Evolutionary conservation across 169 alveolate species (phyloP), one percentile per base, ranked within the genome.

Genomic region (Eimeria acervulina): DNA sequence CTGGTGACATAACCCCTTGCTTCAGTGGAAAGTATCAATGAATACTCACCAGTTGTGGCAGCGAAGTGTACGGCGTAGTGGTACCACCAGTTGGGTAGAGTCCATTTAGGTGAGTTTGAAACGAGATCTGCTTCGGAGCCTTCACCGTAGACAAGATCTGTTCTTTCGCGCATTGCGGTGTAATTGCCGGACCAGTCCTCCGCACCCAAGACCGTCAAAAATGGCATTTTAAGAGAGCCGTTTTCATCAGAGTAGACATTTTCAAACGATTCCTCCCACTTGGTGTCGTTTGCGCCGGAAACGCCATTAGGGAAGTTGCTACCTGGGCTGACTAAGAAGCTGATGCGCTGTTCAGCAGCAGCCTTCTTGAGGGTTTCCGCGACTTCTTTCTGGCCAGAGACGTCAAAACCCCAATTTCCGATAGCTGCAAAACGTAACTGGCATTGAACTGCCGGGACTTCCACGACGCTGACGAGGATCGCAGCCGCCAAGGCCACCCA

Each of bases 61-160:
- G 99, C 96, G 88, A 98, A 98, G 96, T 96, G 98, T 55, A 98
- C 97, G 23, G 97, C 96, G 96, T 97, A 98, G 95, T 98, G 99
- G 91, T 98, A 98, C 99, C 99, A 98, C 97, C 98, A 98, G 96
- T 98, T 98, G 80, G 99, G 99, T 96, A 98, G 97, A 33, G 98
- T 98, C 98, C 99, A 98, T 87, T 98, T 97, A 13, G 99, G 99
- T 70, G 81, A 36, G 70, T 68, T 44, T 3, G 95, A 42, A 33
- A 17, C 51, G 23, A 70, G 95, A 36, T 93, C 96, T 26, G 76
- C 78, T n/a, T 90, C 76, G 52, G 95, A 85, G 1, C 97, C 97
- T 36, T 96, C 97, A 19, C 95, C 70, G 85, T 97, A 98, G 51
- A 97, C 95, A 61, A 97, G 97, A 68, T 97, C 97, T 33, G 98